Evolutionary conservation across 108 stramenopile genomes (phyloP).

Genomic region (Cyclotella sp.): DNA sequence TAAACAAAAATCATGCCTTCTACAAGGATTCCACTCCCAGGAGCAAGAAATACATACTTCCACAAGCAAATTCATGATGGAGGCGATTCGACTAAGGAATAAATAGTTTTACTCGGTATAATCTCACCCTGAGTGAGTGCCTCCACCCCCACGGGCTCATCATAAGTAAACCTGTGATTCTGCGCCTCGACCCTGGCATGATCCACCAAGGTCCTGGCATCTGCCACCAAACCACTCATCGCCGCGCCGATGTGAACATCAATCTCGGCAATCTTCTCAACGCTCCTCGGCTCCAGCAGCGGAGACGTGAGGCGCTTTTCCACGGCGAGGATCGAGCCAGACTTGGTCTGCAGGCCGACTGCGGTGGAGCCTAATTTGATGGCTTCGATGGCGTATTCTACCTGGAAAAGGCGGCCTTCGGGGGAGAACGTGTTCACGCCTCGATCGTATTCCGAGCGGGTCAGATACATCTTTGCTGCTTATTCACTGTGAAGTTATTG

Average conservation of each 20-base stretch:
- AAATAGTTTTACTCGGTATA: neutral
- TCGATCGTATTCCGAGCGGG: slow-evolving; percentile 98
- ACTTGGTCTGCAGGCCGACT: slow-evolving; percentile 94
- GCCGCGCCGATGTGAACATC: slow-evolving; percentile 98
- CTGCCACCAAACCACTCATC: slow-evolving; percentile 97
- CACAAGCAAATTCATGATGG: neutral
- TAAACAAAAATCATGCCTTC: too few species aligned
- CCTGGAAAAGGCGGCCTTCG: slow-evolving; percentile 99
- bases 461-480: slow-evolving; percentile 83
- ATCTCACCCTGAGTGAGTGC: slow-evolving; percentile 94
- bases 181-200: slow-evolving; percentile 99
- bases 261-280: slow-evolving; percentile 99
- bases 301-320: slow-evolving; percentile 97
- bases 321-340: slow-evolving; percentile 95
- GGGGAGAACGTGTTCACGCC: slow-evolving; percentile 99
- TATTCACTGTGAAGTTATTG: too few species aligned
- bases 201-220: slow-evolving; percentile 97
- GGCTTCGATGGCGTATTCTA: slow-evolving; percentile 99
- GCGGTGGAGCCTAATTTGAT: slow-evolving; percentile 98
- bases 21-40: too few species aligned
- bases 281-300: slow-evolving; percentile 92
- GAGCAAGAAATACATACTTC: neutral
- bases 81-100: neutral
- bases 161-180: slow-evolving; percentile 98
- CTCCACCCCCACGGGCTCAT: slow-evolving; percentile 98